Evolutionary conservation across 768 basidiomycete genomes (phyloP).

Genomic region (button mushroom (Agaricus bisporus)): DNA sequence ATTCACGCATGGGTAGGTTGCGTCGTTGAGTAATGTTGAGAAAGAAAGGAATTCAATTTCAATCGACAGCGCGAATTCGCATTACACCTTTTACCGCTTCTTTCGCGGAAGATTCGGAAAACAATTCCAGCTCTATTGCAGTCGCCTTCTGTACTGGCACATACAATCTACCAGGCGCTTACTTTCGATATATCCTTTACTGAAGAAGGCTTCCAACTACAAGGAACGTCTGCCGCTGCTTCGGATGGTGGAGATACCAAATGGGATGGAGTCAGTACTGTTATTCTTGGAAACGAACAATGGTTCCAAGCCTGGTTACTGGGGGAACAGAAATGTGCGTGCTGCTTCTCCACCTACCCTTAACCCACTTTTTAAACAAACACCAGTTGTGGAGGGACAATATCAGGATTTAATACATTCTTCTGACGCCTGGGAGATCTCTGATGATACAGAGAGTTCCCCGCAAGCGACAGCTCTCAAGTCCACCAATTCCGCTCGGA

Average conservation of each 20-base stretch:
- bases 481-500: conserved; percentile 79
- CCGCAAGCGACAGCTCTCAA: conserved; percentile 39
- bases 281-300: conserved; percentile 74
- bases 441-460: conserved; percentile 48
- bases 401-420: conserved; percentile 80
- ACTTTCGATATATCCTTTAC: conserved; percentile 76
- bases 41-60: conserved; percentile 3
- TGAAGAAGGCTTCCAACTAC: conserved; percentile 66
- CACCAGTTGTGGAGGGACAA: conserved; percentile 78
- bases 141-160: conserved; percentile 83
- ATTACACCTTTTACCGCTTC: conserved; percentile 66
- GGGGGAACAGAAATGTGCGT: conserved; percentile 85
- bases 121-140: conserved; percentile 69
- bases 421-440: conserved; percentile 80
- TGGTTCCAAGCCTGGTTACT: conserved; percentile 92
- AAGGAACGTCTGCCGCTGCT: conserved; percentile 38
- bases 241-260: conserved; percentile 20
- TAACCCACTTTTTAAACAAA: not conserved
- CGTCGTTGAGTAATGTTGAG: not conserved
- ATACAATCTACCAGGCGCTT: conserved; percentile 91
- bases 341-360: not conserved
- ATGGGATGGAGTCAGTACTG: conserved; percentile 78
- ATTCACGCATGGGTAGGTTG: conserved; percentile 71
- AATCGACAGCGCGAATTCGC: conserved; percentile 73
- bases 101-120: conserved; percentile 68